Evolutionary conservation across 176 grass and related monocot species (phyloP), one percentile per base, ranked within the genome.

Genomic region (Bothriochloa decipiens): DNA sequence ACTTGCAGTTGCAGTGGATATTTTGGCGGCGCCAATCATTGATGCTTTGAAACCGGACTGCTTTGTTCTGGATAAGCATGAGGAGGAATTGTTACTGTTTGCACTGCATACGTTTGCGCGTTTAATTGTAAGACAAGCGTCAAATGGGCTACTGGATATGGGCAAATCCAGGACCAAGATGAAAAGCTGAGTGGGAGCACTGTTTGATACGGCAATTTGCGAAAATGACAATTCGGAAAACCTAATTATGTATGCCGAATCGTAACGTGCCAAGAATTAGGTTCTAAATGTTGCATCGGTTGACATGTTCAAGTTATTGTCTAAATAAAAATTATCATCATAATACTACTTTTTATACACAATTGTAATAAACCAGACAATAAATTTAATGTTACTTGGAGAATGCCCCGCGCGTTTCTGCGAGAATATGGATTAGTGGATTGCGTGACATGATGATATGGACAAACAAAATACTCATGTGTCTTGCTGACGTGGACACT

Each of bases 31-130:
- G 76, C 16, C 74, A 68, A 84, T 85, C 47, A 81, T 89, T 81
- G 76, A 37, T 40, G 60, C 61, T 80, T 28, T 80, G 65, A 60
- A 60, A 47, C 27, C 11, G 4, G 8, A 0, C 7, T 3, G 45
- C 28, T 81, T 75, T 75, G 20, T 23, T 84, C 14, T 62, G 82
- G 87, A 85, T 85, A 85, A 85, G 66, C 81, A 78, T 65, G 41
- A 27, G 25, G 26, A 5, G 2, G 26, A 39, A 22, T 9, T 40
- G 72, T n/a, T 64, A 22, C 25, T 76, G 72, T 77, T 82, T 26
- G 23, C 20, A 35, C 33, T 55, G n/a, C n/a, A n/a, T n/a, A n/a
- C n/a, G n/a, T n/a, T n/a, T n/a, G n/a, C n/a, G n/a, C n/a, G n/a
- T 18, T 64, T 61, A 13, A 17, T 68, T 6, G 46, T 45, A 60